phyloP scores from a whole-genome alignment of 1,139 yeast genomes.

The Suhomyces wounanorum region DNA sequence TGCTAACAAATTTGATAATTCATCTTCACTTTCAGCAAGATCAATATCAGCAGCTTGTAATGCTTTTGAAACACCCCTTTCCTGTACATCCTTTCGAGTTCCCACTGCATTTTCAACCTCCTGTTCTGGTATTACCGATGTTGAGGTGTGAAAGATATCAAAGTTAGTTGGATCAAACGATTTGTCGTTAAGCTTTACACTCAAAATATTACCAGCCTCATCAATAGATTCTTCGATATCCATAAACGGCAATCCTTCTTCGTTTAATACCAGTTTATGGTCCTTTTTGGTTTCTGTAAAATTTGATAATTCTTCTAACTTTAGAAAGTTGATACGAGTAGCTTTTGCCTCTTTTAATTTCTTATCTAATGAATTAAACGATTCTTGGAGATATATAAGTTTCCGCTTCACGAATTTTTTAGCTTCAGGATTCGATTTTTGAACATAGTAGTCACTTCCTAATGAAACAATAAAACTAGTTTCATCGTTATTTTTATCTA shows the following conservation, averaged over 20 bases:
- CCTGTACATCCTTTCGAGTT: not conserved
- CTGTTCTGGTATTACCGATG: too few species aligned
- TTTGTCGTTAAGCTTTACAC: slow-evolving; percentile 33
- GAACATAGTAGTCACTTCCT: slow-evolving; percentile 65
- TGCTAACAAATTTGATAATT: not conserved
- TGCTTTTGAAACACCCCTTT: not conserved
- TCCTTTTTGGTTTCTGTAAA: slow-evolving; percentile 11
- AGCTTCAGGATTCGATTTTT: slow-evolving; percentile 48
- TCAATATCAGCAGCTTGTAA: not conserved
- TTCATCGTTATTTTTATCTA: not conserved
- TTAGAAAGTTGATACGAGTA: slow-evolving; percentile 34
- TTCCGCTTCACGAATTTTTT: slow-evolving; percentile 43
- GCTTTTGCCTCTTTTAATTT: slow-evolving; percentile 49
- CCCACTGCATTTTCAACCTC: not conserved
- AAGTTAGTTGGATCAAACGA: not conserved
- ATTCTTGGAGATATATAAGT: slow-evolving; percentile 35
- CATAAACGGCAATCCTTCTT: slow-evolving; percentile 60
- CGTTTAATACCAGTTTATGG: slow-evolving; percentile 21
- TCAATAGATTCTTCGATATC: slow-evolving; percentile 86
- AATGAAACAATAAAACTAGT: slow-evolving; percentile 43
- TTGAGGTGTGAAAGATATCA: not conserved
- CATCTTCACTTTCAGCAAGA: not conserved
- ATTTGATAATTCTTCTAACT: slow-evolving; percentile 25
- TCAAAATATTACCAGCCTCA: slow-evolving; percentile 69
- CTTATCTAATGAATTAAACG: slow-evolving; percentile 38